These are phyloP conservation scores for Ceratobasidium sp. DNA, from an alignment of 1,284 basidiomycete genomes.

Conservation along the genomic window DNA sequence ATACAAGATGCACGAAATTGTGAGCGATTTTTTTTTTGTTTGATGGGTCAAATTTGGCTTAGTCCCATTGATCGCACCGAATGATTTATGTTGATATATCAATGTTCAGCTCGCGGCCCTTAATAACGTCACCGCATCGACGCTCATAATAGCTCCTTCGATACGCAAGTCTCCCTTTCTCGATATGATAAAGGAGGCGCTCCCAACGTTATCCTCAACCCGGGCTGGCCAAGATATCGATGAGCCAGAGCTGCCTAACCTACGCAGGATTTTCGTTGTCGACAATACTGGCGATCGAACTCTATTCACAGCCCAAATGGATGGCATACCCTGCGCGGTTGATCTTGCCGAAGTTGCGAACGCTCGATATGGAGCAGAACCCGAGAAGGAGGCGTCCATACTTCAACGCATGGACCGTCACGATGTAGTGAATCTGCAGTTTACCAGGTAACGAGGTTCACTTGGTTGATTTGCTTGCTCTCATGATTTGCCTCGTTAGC, in stretches of 20 bases:
- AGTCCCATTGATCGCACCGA: not conserved
- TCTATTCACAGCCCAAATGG: slow-evolving; percentile 62
- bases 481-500: slow-evolving; percentile 58
- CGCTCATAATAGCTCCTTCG: slow-evolving; percentile 80
- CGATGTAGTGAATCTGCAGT: slow-evolving; percentile 85
- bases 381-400: slow-evolving; percentile 59
- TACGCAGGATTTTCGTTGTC: slow-evolving; percentile 78
- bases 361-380: slow-evolving; percentile 60
- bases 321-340: slow-evolving; percentile 66
- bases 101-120: slow-evolving; percentile 69
- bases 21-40: slow-evolving; percentile 56
- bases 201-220: slow-evolving; percentile 71
- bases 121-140: slow-evolving; percentile 73
- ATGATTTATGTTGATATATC: not conserved
- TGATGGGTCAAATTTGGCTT: not conserved
- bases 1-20: slow-evolving; percentile 79
- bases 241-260: slow-evolving; percentile 70
- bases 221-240: slow-evolving; percentile 69
- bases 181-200: slow-evolving; percentile 68
- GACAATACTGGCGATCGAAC: slow-evolving; percentile 68
- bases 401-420: slow-evolving; percentile 61
- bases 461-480: not conserved
- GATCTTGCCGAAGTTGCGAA: slow-evolving; percentile 78
- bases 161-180: slow-evolving; percentile 76
- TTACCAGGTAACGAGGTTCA: slow-evolving; percentile 73